Conservation (phyloP, 768 basidiomycete genomes). For the Dioszegia aurantiaca region DNA sequence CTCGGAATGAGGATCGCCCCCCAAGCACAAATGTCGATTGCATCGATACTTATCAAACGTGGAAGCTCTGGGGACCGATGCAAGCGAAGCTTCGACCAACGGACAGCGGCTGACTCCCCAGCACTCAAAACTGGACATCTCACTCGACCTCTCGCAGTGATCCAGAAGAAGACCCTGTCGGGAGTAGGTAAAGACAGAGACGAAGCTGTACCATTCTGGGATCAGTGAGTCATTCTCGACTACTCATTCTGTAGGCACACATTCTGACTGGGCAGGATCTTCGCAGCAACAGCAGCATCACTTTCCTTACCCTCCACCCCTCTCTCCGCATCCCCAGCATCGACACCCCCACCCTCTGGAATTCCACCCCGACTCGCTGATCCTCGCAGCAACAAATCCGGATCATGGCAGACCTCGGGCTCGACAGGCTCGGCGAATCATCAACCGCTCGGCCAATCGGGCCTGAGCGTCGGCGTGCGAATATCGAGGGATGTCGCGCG, state of each 20-base stretch:
- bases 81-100: no score
- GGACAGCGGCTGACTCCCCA: conserved; percentile 7
- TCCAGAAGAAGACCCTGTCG: conserved; percentile 78
- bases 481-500: conserved; percentile 79
- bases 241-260: neutral
- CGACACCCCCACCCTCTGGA: conserved; percentile 19
- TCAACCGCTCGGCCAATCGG: conserved; percentile 53
- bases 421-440: conserved; percentile 1
- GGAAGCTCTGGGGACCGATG: no score
- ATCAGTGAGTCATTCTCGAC: conserved; percentile 66
- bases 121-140: conserved; percentile 82
- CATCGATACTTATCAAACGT: no score
- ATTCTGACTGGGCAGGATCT: conserved; percentile 59
- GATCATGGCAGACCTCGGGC: conserved; percentile 12
- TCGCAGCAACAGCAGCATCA: conserved; percentile 74
- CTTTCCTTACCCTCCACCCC: conserved; percentile 60
- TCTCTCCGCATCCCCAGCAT: conserved; percentile 36
- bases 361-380: conserved; percentile 23
- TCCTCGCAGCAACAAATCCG: conserved; percentile 5
- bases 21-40: no score
- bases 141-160: conserved; percentile 68
- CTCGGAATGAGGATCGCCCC: no score
- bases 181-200: conserved; percentile 91
- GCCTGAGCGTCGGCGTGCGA: conserved; percentile 37
- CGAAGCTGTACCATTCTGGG: conserved; percentile 97